Base-by-base conservation (phyloP, 2,329 filamentous ascomycete species). In the Colletotrichum camelliae region DNA sequence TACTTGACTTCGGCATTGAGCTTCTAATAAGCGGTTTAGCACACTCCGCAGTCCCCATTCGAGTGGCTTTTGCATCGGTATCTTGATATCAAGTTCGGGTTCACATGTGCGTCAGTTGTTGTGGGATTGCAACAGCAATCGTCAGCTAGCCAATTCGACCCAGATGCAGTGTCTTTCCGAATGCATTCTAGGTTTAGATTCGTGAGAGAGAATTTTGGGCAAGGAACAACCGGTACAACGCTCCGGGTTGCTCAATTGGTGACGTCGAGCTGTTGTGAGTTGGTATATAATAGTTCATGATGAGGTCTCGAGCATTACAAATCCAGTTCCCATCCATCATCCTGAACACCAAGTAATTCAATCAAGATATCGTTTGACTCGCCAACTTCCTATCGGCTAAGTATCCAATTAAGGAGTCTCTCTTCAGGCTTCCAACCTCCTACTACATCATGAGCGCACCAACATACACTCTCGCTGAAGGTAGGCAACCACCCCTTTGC, bases 391-490 rank as follows among this genome's bases (percentile, higher is more conserved):
- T 5, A 18, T 39, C 37, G 18, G 3, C 2, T 39, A 0, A 39
- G 4, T 7, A 18, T 18, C 7, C 4, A 7, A 5, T 9, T 39
- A 1, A 39, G 18, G 0, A 39, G 37, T 18, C 16, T 39, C 35
- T 39, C 18, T 39, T 8, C 0, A 39, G 0, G 0, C 1, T 39
- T 4, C 2, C 21, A 57, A 31, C 57, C 21, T 33, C 18, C 33
- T 33, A 10, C n/a, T n/a, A 15, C 31, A 77, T 9, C 27, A 78
- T 75, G 77, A 6, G 67, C 70, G 29, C 61, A 9, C 71, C 77
- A 3, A 77, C 72, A 4, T 82, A 81, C 67, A 82, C 81, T 7
- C 72, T 81, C 5, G 78, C 81, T 3, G 81, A 82, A 77, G 81
- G 81, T 79, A 76, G 55, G 76, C n/a, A 15, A 39, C 8, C 21